Evolutionary conservation across 2,329 filamentous ascomycete species (phyloP).

Genomic region (Verticillium alfalfae): DNA sequence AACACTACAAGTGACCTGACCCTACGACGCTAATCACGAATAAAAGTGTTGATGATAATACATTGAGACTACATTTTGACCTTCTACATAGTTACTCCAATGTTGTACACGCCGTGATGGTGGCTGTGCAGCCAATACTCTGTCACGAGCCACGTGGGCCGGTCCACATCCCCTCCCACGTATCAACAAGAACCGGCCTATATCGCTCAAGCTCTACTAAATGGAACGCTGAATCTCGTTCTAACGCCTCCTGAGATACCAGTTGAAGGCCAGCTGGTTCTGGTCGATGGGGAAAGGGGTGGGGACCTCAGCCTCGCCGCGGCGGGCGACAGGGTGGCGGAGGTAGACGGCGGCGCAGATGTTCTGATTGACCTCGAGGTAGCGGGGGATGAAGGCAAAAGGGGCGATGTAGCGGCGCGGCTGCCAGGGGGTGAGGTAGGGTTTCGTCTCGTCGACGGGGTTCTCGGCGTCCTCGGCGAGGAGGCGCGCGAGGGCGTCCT

Average conservation of each 20-base stretch:
- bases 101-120: neutral
- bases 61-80: slow-evolving; percentile 7
- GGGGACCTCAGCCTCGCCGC: slow-evolving; percentile 75
- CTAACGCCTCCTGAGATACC: slow-evolving; percentile 83
- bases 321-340: slow-evolving; percentile 84
- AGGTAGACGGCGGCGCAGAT: slow-evolving; percentile 94
- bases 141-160: neutral
- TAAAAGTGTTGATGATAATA: slow-evolving; percentile 1
- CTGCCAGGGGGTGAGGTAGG: slow-evolving; percentile 87
- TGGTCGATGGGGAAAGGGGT: slow-evolving; percentile 69
- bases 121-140: neutral
- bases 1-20: too few species aligned
- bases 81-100: neutral
- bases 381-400: slow-evolving; percentile 91
- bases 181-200: neutral
- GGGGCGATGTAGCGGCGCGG: slow-evolving; percentile 82
- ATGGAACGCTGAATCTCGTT: slow-evolving; percentile 7
- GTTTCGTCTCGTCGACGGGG: slow-evolving; percentile 68
- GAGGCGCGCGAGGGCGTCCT: slow-evolving; percentile 46
- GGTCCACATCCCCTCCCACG: neutral
- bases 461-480: slow-evolving; percentile 66
- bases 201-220: slow-evolving; percentile 2
- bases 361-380: slow-evolving; percentile 96
- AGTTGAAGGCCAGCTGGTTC: slow-evolving; percentile 83
- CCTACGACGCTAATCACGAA: too few species aligned